Percentiles rank a stretch among this genome's conserved stretches.
These are phyloP conservation scores for Metschnikowia hibisci DNA, from an alignment of 805 yeast species.

Conservation along the genomic window DNA sequence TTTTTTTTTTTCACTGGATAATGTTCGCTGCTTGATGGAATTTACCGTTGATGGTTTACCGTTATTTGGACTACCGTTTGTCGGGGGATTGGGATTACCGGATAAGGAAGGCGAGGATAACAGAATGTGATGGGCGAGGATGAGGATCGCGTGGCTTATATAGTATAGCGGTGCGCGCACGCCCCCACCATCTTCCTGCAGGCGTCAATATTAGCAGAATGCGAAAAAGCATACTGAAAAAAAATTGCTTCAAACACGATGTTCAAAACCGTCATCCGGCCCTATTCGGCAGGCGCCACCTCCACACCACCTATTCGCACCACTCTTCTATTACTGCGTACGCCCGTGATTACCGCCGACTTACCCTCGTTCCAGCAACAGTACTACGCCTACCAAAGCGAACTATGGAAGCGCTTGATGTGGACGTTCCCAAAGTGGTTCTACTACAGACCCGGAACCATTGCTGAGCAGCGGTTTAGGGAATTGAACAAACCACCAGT, in stretches of 20 bases:
- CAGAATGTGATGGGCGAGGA: too few species aligned
- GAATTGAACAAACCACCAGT: conserved; percentile 75
- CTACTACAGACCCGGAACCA: conserved; percentile 85
- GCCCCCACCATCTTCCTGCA: neutral
- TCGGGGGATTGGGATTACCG: too few species aligned
- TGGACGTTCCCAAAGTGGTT: conserved; percentile 96
- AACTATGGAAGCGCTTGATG: conserved; percentile 85
- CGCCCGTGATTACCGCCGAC: conserved; percentile 81
- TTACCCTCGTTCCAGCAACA: conserved; percentile 65
- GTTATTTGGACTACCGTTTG: too few species aligned
- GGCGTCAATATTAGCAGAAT: neutral
- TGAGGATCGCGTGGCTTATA: conserved; percentile 6
- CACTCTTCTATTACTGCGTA: conserved; percentile 68
- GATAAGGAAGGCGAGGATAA: too few species aligned
- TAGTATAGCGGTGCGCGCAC: conserved; percentile 12
- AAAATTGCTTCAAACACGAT: conserved; percentile 12
- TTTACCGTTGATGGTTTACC: too few species aligned
- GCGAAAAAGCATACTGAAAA: conserved; percentile 7
- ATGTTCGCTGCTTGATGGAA: too few species aligned
- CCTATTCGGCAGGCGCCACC: conserved; percentile 13
- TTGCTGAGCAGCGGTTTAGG: conserved; percentile 76
- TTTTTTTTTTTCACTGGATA: too few species aligned
- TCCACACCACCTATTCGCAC: conserved; percentile 27
- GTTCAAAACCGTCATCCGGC: conserved; percentile 13
- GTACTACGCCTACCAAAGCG: conserved; percentile 79